These are phyloP conservation scores for Sherardia arvensis DNA, from an alignment of 257 asterid species.

Conservation along the genomic window DNA sequence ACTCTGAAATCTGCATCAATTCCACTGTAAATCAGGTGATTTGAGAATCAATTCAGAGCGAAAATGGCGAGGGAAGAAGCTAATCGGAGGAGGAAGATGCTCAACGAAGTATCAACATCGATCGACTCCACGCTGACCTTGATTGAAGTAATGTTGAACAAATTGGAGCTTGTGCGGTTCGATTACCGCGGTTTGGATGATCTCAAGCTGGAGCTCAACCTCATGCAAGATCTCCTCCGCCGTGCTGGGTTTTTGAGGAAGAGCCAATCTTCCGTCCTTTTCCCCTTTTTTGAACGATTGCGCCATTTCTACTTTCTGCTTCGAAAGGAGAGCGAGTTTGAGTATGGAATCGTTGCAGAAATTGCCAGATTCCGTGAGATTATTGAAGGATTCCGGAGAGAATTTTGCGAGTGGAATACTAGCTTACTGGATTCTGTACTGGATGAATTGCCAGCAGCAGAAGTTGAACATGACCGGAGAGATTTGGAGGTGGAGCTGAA, in stretches of 20 bases:
- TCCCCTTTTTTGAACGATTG: neutral
- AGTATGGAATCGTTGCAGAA: neutral
- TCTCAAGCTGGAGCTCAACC: neutral
- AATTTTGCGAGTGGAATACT: neutral
- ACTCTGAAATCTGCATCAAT: neutral
- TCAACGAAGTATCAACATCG: neutral
- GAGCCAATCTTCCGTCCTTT: neutral
- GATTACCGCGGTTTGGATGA: conserved; percentile 1
- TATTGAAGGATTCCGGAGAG: neutral
- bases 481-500: neutral
- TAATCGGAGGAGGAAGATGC: neutral
- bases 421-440: neutral
- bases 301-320: neutral
- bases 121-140: neutral
- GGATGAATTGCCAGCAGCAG: neutral
- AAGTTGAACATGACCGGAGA: neutral
- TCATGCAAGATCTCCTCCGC: neutral
- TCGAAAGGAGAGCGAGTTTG: neutral
- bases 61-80: neutral
- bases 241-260: neutral
- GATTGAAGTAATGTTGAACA: neutral
- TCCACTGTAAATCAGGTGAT: neutral
- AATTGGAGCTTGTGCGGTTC: neutral
- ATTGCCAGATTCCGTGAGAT: neutral
- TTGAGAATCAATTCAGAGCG: neutral